Evolutionary conservation across 495 filamentous ascomycete genomes (phyloP).

Genomic region (Neurospora intermedia): DNA sequence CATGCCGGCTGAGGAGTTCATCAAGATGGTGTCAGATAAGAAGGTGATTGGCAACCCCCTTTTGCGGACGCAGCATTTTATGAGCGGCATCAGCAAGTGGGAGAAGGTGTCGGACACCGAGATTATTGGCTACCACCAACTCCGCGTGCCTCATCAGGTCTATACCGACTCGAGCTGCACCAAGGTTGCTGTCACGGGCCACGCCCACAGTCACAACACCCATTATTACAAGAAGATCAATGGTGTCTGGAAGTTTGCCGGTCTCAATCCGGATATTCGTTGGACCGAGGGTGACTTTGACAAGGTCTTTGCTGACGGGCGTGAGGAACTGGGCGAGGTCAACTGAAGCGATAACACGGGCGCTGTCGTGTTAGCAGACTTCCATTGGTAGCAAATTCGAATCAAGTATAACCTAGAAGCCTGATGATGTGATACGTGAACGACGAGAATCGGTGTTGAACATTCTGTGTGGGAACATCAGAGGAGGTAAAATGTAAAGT

Average conservation of each 20-base stretch:
- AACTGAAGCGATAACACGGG: constrained; percentile 1
- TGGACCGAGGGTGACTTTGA: constrained; percentile 66
- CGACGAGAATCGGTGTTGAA: not conserved
- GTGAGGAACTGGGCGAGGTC: constrained; percentile 30
- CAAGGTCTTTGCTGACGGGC: constrained; percentile 34
- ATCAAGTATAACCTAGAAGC: not conserved
- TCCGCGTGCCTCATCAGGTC: constrained; percentile 60
- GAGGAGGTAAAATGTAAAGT: not conserved
- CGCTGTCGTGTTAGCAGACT: constrained; percentile 3
- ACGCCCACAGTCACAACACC: constrained; percentile 59
- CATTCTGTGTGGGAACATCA: not conserved
- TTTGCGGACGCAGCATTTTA: constrained; percentile 67
- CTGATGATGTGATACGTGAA: not conserved
- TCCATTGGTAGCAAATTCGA: not conserved
- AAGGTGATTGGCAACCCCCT: constrained; percentile 59
- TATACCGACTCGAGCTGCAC: constrained; percentile 45
- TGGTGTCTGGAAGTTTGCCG: constrained; percentile 76
- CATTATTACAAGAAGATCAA: constrained; percentile 66
- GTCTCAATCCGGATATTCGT: constrained; percentile 56
- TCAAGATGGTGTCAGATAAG: constrained; percentile 56
- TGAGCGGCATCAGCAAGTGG: constrained; percentile 59
- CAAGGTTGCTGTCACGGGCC: constrained; percentile 49
- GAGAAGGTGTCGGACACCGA: constrained; percentile 57
- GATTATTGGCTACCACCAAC: constrained; percentile 63
- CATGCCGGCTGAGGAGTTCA: constrained; percentile 62